Evolutionary conservation across 225 moss, liverwort and hornwort species (phyloP).

Genomic region (Bryum argenteum): DNA sequence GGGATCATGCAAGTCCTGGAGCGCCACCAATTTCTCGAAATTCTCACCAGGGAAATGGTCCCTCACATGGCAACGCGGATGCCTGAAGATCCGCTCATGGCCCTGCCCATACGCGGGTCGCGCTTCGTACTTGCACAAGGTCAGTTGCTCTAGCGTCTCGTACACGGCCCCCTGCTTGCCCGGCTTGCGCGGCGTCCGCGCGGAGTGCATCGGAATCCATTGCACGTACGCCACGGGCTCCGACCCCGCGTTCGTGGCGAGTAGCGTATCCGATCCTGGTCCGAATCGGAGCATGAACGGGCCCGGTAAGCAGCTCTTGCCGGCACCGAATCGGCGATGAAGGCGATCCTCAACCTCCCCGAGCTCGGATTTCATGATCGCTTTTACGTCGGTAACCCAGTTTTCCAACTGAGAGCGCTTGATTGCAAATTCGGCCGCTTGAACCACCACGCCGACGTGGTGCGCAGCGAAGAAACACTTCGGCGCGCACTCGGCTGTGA

Average conservation of each 20-base stretch:
- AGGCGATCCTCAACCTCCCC: slow-evolving; percentile 27
- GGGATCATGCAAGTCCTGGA: slow-evolving; percentile 45
- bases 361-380: slow-evolving; percentile 41
- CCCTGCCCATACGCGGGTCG: slow-evolving; percentile 53
- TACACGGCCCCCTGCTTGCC: slow-evolving; percentile 19
- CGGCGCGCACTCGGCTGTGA: slow-evolving; percentile 44
- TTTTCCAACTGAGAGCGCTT: slow-evolving; percentile 28
- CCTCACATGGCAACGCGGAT: slow-evolving; percentile 46
- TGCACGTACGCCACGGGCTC: slow-evolving; percentile 44
- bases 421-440: slow-evolving; percentile 21
- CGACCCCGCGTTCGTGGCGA: slow-evolving; percentile 22
- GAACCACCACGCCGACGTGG: not conserved
- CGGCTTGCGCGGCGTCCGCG: slow-evolving; percentile 29
- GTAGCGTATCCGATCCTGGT: not conserved
- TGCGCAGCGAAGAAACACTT: not conserved
- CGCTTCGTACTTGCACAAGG: slow-evolving; percentile 48
- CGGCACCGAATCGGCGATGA: slow-evolving; percentile 12
- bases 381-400: slow-evolving; percentile 56
- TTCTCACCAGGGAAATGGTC: slow-evolving; percentile 33
- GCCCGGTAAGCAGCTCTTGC: slow-evolving; percentile 50
- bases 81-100: slow-evolving; percentile 35
- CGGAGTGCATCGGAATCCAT: slow-evolving; percentile 25
- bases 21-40: slow-evolving; percentile 22
- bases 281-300: slow-evolving; percentile 52
- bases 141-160: slow-evolving; percentile 59